A percentile compares a stretch with the other conserved stretches of the same genome.
These are phyloP conservation scores for Cyclocybe aegerita DNA, from an alignment of 768 basidiomycete species.

Conservation along the genomic window DNA sequence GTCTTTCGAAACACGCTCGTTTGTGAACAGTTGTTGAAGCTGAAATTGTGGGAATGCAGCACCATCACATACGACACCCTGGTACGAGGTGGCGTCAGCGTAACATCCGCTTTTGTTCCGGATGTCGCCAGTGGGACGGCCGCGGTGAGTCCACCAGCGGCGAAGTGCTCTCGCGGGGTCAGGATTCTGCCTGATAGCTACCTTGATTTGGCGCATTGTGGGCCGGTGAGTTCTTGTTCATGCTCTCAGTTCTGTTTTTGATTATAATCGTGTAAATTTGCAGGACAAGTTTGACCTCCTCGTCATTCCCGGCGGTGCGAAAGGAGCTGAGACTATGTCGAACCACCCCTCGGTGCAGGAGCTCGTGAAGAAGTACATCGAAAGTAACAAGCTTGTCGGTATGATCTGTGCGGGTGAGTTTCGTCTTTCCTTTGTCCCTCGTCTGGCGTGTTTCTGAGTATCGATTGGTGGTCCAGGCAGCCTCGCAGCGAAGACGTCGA, in stretches of 20 bases:
- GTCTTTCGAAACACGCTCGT: slow-evolving; percentile 20
- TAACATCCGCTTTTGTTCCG: slow-evolving; percentile 65
- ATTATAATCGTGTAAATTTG: background rate
- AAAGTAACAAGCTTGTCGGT: slow-evolving; percentile 58
- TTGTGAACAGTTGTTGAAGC: background rate
- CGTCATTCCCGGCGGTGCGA: slow-evolving; percentile 76
- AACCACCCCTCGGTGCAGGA: slow-evolving; percentile 56
- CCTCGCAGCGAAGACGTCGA: slow-evolving; percentile 62
- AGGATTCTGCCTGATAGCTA: slow-evolving; percentile 67
- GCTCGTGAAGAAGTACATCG: slow-evolving; percentile 57
- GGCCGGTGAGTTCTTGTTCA: slow-evolving; percentile 39
- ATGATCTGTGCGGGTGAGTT: slow-evolving; percentile 83
- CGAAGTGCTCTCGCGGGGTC: slow-evolving; percentile 71
- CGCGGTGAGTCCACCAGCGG: slow-evolving; percentile 42
- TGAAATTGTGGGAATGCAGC: slow-evolving; percentile 33
- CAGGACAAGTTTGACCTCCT: slow-evolving; percentile 69
- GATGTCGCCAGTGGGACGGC: slow-evolving; percentile 24
- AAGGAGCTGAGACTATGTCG: slow-evolving; percentile 75
- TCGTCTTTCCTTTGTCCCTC: background rate
- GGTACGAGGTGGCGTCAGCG: slow-evolving; percentile 68
- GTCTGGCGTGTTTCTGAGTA: background rate
- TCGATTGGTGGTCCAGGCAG: slow-evolving; percentile 45
- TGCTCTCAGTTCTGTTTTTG: background rate
- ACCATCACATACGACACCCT: slow-evolving; percentile 83
- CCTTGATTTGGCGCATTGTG: slow-evolving; percentile 42